A percentile compares a stretch with the other conserved stretches of the same genome.
These are phyloP conservation scores for Gonium pectorale DNA, from an alignment of 139 green algal species.

Conservation along the genomic window DNA sequence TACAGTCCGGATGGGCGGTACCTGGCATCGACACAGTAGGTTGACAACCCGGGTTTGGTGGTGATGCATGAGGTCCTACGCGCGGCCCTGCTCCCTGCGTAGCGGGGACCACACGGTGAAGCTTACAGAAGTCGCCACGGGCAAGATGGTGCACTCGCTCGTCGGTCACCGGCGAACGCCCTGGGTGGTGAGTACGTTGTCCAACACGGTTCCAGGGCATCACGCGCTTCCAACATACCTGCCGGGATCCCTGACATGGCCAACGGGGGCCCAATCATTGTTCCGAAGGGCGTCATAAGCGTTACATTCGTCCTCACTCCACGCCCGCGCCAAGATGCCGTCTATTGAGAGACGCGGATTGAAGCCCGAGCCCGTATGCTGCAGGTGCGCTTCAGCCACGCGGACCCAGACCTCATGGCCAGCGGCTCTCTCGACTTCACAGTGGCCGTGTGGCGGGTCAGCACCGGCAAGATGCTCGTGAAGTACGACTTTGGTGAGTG, in stretches of 20 bases:
- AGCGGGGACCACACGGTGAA: constrained; percentile 96
- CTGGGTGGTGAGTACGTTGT: constrained; percentile 80
- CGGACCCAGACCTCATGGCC: constrained; percentile 76
- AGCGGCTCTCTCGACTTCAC: constrained; percentile 88
- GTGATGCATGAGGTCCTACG: neutral
- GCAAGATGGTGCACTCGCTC: constrained; percentile 68
- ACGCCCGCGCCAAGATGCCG: too few relatives aligned
- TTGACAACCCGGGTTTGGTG: neutral
- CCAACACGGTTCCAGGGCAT: neutral
- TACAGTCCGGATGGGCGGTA: constrained; percentile 84
- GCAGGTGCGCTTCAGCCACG: constrained; percentile 88
- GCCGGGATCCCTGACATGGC: too few relatives aligned
- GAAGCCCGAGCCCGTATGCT: too few relatives aligned
- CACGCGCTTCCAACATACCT: too few relatives aligned
- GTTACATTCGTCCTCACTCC: too few relatives aligned
- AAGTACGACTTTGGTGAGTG: constrained; percentile 77
- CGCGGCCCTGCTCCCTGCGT: neutral
- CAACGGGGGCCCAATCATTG: neutral
- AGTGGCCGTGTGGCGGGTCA: constrained; percentile 82
- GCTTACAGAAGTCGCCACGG: constrained; percentile 75
- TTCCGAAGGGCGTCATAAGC: neutral
- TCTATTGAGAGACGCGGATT: too few relatives aligned
- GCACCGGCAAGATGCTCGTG: constrained; percentile 73
- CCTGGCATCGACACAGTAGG: constrained; percentile 91
- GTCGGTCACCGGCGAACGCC: constrained; percentile 87